Conservation (phyloP, 192 early-diverging fungal genomes). For the Coemansia sp. region DNA sequence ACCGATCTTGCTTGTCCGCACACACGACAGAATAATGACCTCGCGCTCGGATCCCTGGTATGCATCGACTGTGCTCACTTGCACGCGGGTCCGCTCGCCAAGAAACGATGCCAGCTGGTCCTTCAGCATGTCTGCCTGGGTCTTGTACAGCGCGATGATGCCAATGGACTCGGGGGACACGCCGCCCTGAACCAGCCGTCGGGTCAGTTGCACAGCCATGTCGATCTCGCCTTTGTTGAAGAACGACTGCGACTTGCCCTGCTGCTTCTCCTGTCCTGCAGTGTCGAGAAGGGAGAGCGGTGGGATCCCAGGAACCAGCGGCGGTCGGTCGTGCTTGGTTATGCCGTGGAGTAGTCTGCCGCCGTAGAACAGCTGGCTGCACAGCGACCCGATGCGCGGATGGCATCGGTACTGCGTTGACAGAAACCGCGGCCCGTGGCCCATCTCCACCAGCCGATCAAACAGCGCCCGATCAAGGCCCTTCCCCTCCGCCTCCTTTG, state of each 20-base stretch:
- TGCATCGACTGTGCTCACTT: slow-evolving; percentile 59
- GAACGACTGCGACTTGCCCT: slow-evolving; percentile 47
- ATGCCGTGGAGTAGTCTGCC: slow-evolving; percentile 41
- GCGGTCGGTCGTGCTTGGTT: slow-evolving; percentile 14
- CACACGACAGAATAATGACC: slow-evolving; percentile 56
- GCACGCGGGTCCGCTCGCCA: slow-evolving; percentile 29
- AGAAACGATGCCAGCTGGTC: slow-evolving; percentile 22
- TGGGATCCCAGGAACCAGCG: slow-evolving; percentile 36
- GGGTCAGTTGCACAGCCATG: slow-evolving; percentile 37
- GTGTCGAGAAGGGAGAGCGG: slow-evolving; percentile 51
- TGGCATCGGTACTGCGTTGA: slow-evolving; percentile 59
- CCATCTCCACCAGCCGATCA: slow-evolving; percentile 66
- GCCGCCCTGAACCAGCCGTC: slow-evolving; percentile 20
- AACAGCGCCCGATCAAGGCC: slow-evolving; percentile 82
- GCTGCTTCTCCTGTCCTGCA: slow-evolving; percentile 45
- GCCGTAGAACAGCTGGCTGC: slow-evolving; percentile 53
- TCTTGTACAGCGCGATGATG: slow-evolving; percentile 53
- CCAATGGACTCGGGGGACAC: slow-evolving; percentile 37
- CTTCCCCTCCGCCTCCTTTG: slow-evolving; percentile 54
- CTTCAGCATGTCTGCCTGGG: slow-evolving; percentile 44
- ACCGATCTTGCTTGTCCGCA: slow-evolving; percentile 51
- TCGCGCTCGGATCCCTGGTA: slow-evolving; percentile 62
- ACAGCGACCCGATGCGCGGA: slow-evolving; percentile 50
- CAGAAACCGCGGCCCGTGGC: slow-evolving; percentile 31
- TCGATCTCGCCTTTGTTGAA: slow-evolving; percentile 50